Evolutionary conservation across 148 eudicot genomes (phyloP).

Genomic region (Tetragonia tetragonoides): DNA sequence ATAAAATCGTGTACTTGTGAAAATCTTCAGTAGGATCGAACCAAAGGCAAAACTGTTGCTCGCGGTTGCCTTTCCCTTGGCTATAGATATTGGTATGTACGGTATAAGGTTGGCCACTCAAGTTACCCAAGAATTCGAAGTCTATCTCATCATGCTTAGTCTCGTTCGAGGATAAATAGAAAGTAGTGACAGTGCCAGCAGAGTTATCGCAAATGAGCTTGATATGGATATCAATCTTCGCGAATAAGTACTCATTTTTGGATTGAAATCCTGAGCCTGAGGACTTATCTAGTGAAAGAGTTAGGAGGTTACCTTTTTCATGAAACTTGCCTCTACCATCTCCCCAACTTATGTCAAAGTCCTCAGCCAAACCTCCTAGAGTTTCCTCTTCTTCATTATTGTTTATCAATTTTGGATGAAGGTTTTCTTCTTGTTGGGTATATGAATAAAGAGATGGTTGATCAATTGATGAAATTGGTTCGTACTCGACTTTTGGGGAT

Average conservation of each 20-base stretch:
- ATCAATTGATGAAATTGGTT: neutral
- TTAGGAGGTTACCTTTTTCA: conserved; percentile 33
- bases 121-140: conserved; percentile 44
- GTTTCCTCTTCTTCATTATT: neutral
- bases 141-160: conserved; percentile 44
- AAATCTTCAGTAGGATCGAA: conserved; percentile 42
- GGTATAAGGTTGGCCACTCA: conserved; percentile 43
- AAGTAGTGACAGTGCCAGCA: conserved; percentile 46
- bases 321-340: conserved; percentile 32
- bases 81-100: conserved; percentile 41
- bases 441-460: conserved; percentile 8
- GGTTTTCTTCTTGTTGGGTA: neutral
- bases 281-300: conserved; percentile 34
- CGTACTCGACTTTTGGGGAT: conserved; percentile 5
- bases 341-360: conserved; percentile 42
- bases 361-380: conserved; percentile 30
- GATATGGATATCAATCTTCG: conserved; percentile 36
- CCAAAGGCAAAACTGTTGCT: conserved; percentile 43
- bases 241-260: conserved; percentile 33
- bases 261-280: conserved; percentile 48
- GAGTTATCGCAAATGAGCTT: conserved; percentile 40
- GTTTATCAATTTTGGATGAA: conserved; percentile 5
- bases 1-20: conserved; percentile 40
- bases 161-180: conserved; percentile 34
- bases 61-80: conserved; percentile 40